Conservation (phyloP, 495 filamentous ascomycete genomes). For the Letharia lupina region DNA sequence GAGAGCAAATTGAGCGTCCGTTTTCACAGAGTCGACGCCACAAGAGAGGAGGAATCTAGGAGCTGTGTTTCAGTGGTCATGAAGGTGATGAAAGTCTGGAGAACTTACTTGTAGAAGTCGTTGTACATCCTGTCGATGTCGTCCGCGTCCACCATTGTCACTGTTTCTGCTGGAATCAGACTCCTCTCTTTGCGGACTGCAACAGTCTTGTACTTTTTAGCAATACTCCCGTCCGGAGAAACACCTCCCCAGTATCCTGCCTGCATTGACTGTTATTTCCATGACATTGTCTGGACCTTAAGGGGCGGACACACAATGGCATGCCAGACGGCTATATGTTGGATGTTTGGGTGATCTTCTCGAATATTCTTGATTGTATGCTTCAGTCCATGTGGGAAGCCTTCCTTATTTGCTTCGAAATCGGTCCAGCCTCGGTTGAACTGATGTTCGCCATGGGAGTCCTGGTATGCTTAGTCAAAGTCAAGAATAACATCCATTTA, state of each 20-base stretch:
- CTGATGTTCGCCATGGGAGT: slow-evolving; percentile 46
- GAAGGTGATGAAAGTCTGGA: not conserved
- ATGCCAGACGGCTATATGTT: slow-evolving; percentile 91
- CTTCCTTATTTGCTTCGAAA: slow-evolving; percentile 76
- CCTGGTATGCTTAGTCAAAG: slow-evolving; percentile 36
- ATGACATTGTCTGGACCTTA: not conserved
- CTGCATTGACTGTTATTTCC: not conserved
- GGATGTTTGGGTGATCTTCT: slow-evolving; percentile 58
- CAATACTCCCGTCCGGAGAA: slow-evolving; percentile 59
- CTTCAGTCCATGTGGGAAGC: slow-evolving; percentile 74
- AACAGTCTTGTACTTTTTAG: slow-evolving; percentile 68
- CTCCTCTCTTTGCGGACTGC: slow-evolving; percentile 49
- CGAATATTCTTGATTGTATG: slow-evolving; percentile 60
- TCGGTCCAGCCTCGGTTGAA: slow-evolving; percentile 49
- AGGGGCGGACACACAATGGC: slow-evolving; percentile 44
- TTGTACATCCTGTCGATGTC: slow-evolving; percentile 72
- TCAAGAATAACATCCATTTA: not conserved
- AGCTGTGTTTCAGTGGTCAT: slow-evolving; percentile 2
- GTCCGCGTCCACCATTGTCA: slow-evolving; percentile 65
- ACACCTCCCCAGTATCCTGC: slow-evolving; percentile 90
- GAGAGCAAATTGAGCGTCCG: slow-evolving; percentile 81
- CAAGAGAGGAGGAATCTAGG: slow-evolving; percentile 52
- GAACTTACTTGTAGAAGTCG: slow-evolving; percentile 63
- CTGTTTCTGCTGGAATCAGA: slow-evolving; percentile 47
- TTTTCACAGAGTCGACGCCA: slow-evolving; percentile 79